Percentiles rank a stretch among this genome's conserved stretches.
Conservation (phyloP, 176 grass and related monocot genomes). For the Raddia guianensis region DNA sequence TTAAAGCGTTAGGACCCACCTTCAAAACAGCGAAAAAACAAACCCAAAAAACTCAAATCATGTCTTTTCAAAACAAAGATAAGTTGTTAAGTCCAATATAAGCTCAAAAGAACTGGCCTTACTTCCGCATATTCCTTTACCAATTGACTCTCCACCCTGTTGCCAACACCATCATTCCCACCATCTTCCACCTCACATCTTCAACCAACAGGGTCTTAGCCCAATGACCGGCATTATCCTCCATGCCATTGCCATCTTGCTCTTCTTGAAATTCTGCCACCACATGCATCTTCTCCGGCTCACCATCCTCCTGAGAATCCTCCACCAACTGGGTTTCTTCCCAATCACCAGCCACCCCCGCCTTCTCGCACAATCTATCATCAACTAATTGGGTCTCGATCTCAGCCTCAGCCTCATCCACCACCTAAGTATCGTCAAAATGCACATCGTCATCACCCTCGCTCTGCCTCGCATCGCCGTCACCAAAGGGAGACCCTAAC, state of each 20-base stretch:
- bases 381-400: constrained; percentile 33
- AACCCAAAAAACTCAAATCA: too few relatives aligned
- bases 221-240: neutral
- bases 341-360: constrained; percentile 31
- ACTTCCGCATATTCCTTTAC: too few relatives aligned
- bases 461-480: too few relatives aligned
- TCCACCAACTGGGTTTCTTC: constrained; percentile 41
- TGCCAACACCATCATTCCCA: neutral
- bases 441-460: too few relatives aligned
- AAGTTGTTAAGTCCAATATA: too few relatives aligned
- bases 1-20: too few relatives aligned
- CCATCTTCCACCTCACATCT: constrained; percentile 12
- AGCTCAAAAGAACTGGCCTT: too few relatives aligned
- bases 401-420: too few relatives aligned
- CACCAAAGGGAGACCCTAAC: too few relatives aligned
- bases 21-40: too few relatives aligned
- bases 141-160: constrained; percentile 29
- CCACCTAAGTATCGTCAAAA: too few relatives aligned
- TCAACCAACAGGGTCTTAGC: constrained; percentile 32
- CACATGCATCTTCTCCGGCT: constrained; percentile 15
- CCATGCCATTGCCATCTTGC: neutral
- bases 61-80: too few relatives aligned
- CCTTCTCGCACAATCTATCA: constrained; percentile 22
- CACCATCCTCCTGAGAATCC: constrained; percentile 7
- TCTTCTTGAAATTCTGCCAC: neutral